Evolutionary conservation across 345 rosid species (phyloP), one percentile per base, ranked within the genome.

Genomic region (Arabidopsis arenosa): DNA sequence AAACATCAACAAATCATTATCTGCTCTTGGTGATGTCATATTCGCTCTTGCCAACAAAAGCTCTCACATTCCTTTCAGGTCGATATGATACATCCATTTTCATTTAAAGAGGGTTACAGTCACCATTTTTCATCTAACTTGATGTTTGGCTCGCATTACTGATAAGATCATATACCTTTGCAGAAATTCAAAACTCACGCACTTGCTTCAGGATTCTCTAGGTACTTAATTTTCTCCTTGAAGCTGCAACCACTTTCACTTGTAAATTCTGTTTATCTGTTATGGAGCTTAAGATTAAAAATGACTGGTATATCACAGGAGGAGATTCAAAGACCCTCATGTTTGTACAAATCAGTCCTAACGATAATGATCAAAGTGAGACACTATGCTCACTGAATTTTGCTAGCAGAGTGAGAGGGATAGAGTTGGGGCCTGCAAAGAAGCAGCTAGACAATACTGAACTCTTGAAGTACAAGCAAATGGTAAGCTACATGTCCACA

Each of bases 111-210:
- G 35, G 4, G 41, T 41, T 53, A 18, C 49, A 69, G 7, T 62
- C 41, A 54, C 5, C 45, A 47, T 37, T 44, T 52, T 58, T 23
- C 47, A 68, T 55, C 53, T 40, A 68, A 45, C 40, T 9, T 68
- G 21, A 73, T 55, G 2, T 14, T 61, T 68, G 23, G 21, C 68
- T 56, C 72, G 57, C 72, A 53, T 66, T 23, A 28, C 32, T 28
- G 32, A 28, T 28, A 28, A 28, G 32, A 28, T 28, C 32, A 28
- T 1, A 28, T 65, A 26, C 12, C 30, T 32, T n/a, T 83, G 88
- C 77, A 95, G 99, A 86, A 95, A 95, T 79, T 95, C 99, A 73
- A 95, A 92, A 87, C 99, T 95, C 68, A 92, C 99, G 3, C 97
- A 92, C 75, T 81, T 92, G 84, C 99, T 95, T 83, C 99, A 95